Evolutionary conservation across 192 early-diverging fungal species (phyloP).

Genomic region (Linnemannia elongata): DNA sequence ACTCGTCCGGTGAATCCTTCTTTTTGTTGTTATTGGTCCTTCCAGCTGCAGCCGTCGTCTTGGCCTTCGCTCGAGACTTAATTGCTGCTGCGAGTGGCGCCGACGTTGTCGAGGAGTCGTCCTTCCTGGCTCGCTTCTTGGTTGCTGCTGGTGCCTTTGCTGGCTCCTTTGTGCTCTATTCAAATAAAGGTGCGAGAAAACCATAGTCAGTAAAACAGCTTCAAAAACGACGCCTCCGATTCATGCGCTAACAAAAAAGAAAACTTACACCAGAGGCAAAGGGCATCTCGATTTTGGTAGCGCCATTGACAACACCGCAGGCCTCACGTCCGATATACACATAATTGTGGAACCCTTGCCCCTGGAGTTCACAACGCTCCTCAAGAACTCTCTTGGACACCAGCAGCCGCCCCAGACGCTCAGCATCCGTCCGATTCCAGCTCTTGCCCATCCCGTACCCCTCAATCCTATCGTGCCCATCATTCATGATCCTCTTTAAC

Average conservation of each 20-base stretch:
- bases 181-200: background rate
- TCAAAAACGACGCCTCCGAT: background rate
- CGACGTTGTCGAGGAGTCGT: background rate
- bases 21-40: constrained; percentile 8
- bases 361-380: constrained; percentile 72
- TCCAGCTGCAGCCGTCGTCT: constrained; percentile 13
- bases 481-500: constrained; percentile 62
- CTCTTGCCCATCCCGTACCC: constrained; percentile 71
- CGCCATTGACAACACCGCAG: constrained; percentile 60
- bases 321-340: constrained; percentile 66
- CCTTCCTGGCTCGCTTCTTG: constrained; percentile 24
- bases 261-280: constrained; percentile 54
- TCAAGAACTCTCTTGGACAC: constrained; percentile 71
- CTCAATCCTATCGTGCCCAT: constrained; percentile 63
- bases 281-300: constrained; percentile 59
- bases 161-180: constrained; percentile 3
- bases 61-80: constrained; percentile 13
- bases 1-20: background rate
- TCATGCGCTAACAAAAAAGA: background rate
- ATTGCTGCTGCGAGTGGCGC: background rate
- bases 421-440: constrained; percentile 68
- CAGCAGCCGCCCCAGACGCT: constrained; percentile 81
- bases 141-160: background rate
- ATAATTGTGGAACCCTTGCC: constrained; percentile 75
- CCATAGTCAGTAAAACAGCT: background rate